Conservation (phyloP, 495 filamentous ascomycete genomes). For the Xylaria nigripes region DNA sequence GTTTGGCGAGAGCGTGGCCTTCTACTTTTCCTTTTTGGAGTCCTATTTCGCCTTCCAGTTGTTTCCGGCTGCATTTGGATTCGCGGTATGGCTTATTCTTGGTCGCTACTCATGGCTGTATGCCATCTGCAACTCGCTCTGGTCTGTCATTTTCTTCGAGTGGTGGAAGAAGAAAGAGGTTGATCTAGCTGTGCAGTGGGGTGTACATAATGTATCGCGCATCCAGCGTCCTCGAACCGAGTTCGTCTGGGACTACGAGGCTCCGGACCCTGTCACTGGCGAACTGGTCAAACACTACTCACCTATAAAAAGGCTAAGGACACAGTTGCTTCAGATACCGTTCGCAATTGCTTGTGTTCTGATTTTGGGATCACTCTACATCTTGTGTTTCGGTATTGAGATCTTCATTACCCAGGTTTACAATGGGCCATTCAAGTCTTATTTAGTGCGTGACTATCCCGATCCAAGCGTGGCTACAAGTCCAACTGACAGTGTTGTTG, state of each 20-base stretch:
- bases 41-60: conserved; percentile 81
- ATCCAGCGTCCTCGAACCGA: conserved; percentile 69
- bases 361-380: conserved; percentile 72
- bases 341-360: conserved; percentile 68
- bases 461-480: not conserved
- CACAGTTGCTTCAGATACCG: conserved; percentile 79
- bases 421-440: conserved; percentile 75
- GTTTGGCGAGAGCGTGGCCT: conserved; percentile 90
- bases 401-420: conserved; percentile 95
- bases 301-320: conserved; percentile 61
- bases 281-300: conserved; percentile 74
- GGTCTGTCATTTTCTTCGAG: conserved; percentile 88
- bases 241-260: conserved; percentile 69
- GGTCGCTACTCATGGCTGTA: conserved; percentile 81
- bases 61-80: conserved; percentile 78
- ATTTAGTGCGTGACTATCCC: conserved; percentile 52
- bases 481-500: conserved; percentile 22
- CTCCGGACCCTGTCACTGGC: conserved; percentile 74
- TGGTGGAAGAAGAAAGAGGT: conserved; percentile 95
- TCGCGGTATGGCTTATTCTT: conserved; percentile 71
- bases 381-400: conserved; percentile 85
- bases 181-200: conserved; percentile 87
- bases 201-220: conserved; percentile 75
- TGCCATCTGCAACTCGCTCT: conserved; percentile 70
- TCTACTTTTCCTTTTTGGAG: conserved; percentile 94